phyloP scores from a whole-genome alignment of 306 rosid species.

The Glycyrrhiza uralensis region DNA sequence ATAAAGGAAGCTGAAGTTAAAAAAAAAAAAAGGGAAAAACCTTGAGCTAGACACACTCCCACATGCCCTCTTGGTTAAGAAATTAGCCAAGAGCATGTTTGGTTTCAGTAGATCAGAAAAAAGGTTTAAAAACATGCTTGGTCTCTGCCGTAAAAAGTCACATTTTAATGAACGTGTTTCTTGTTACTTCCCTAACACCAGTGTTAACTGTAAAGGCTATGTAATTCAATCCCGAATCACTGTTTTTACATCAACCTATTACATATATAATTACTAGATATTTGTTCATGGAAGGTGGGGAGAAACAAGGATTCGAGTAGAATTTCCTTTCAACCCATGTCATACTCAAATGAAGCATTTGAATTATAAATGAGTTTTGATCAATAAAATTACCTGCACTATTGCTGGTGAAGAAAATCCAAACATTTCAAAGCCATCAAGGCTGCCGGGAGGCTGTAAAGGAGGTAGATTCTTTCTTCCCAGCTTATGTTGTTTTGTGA shows the following conservation, averaged over 20 bases:
- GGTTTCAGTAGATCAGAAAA: neutral
- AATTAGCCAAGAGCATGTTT: neutral
- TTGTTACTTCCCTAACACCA: neutral
- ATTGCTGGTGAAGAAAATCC: constrained; percentile 96
- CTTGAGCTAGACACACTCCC: neutral
- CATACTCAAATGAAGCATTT: constrained; percentile 5
- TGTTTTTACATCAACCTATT: constrained; percentile 5
- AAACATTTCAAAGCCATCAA: constrained; percentile 97
- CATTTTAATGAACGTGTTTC: neutral
- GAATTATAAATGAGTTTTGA: neutral
- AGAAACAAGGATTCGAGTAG: neutral
- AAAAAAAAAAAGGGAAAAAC: too few relatives aligned
- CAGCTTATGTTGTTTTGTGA: constrained; percentile 76
- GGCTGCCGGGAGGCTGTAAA: constrained; percentile 96
- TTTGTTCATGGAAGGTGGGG: neutral
- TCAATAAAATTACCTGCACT: constrained; percentile 71
- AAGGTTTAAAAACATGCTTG: neutral
- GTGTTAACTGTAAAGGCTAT: neutral
- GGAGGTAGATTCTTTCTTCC: constrained; percentile 87
- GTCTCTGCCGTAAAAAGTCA: too few relatives aligned
- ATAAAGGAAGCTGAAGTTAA: neutral
- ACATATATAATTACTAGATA: neutral
- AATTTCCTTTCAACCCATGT: neutral
- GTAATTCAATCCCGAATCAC: neutral
- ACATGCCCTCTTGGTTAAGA: neutral